These are phyloP conservation scores for Dictyostelium firmibasis DNA, from an alignment of 78 protist species.

Conservation along the genomic window DNA sequence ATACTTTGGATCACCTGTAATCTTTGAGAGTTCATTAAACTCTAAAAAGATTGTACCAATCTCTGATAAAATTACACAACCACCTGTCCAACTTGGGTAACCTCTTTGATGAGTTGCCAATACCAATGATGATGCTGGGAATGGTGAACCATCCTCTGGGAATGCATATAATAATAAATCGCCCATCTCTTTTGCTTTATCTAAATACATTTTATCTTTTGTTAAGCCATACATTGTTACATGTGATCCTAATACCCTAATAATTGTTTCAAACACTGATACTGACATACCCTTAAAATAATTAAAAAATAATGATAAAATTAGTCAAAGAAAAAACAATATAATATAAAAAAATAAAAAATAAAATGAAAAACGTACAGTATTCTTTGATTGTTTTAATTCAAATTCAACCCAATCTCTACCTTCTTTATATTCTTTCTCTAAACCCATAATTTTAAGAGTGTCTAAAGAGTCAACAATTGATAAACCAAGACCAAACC, in stretches of 20 bases:
- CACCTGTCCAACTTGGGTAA: slow-evolving; percentile 47
- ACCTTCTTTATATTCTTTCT: not conserved
- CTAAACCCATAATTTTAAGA: not conserved
- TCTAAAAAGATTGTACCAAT: slow-evolving; percentile 92
- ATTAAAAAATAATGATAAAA: no score
- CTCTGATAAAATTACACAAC: slow-evolving; percentile 84
- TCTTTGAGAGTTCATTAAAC: slow-evolving; percentile 73
- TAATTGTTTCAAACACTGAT: slow-evolving; percentile 91
- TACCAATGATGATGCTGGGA: slow-evolving; percentile 13
- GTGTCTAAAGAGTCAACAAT: not conserved
- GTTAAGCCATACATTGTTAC: slow-evolving; percentile 86
- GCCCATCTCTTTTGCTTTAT: slow-evolving; percentile 88
- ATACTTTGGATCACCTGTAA: slow-evolving; percentile 63
- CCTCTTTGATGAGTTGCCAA: not conserved
- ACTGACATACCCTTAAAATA: not conserved
- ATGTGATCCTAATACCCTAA: slow-evolving; percentile 92
- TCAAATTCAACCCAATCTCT: slow-evolving; percentile 18
- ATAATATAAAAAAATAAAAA: no score
- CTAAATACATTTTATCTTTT: slow-evolving; percentile 61
- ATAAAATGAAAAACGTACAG: no score
- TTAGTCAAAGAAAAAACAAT: no score
- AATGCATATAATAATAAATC: slow-evolving; percentile 69
- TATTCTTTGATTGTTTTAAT: not conserved
- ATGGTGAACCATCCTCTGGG: not conserved
- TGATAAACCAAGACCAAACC: not conserved